Base-by-base conservation (phyloP, 1,284 basidiomycete genomes). In the Cryptococcus sp. region DNA sequence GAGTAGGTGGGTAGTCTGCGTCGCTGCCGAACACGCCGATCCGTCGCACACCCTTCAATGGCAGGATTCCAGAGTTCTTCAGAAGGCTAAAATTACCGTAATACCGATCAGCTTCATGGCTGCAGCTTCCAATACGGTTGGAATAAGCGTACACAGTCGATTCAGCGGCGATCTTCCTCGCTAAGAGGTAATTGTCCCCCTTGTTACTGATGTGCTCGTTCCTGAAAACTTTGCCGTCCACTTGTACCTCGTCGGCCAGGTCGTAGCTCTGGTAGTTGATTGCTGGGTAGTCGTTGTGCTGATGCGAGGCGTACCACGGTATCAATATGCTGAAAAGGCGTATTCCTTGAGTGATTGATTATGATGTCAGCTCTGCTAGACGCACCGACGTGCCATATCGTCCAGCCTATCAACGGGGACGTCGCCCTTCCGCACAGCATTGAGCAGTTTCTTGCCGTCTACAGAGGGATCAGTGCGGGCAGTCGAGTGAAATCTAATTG, bases 341-440 rank as follows among this genome's bases (percentile, higher is more conserved):
- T 19, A 50, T 35, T 35, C 13, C 8, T 3, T 35, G 31, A 35
- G 31, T 13, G 7, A 2, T 35, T 35, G 10, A 2, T 35, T 3
- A 10, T 35, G 7, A 31, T 31, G 27, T 10, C 10, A 31, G 27
- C 27, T 35, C 31, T 35, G 13, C 15, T 45, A 45, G 22, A 22
- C 64, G 39, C 31, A 69, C 70, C 76, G 69, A 27, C 61, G 62
- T 7, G 62, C 77, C 75, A 78, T 78, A 53, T 82, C 81, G 50
- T 81, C 77, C 8, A 82, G 68, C 39, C 91, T 84, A 0, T 80
- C 68, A 59, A 83, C 80, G 0, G 86, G 80, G 48, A 93, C 87
- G 0, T 85, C 86, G 25, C 87, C 87, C 62, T 88, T 86, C 54
- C 83, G 76, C 35, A 93, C 87, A 47, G 82, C 88, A 13, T 81